Evolutionary conservation across 805 yeast genomes (phyloP).

Genomic region (Yarrowia sp.): DNA sequence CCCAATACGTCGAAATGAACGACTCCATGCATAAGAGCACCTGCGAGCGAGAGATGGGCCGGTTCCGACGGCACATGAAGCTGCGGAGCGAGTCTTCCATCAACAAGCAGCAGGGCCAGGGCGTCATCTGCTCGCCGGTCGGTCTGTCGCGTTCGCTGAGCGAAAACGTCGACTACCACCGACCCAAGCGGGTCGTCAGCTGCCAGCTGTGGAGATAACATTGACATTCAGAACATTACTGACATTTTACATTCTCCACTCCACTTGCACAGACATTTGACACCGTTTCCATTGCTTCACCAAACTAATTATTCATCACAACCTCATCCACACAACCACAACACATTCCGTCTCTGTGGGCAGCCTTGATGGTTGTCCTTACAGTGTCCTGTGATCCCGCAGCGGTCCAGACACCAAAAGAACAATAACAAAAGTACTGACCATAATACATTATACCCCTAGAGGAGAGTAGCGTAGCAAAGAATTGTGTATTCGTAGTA

Average conservation of each 20-base stretch:
- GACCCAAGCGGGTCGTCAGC: conserved; percentile 36
- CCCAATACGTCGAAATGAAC: conserved; percentile 86
- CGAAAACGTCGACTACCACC: conserved; percentile 35
- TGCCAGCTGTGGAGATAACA: conserved; percentile 34
- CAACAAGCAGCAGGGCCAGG: conserved; percentile 27
- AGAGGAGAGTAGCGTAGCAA: not conserved
- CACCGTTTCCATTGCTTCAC: too few relatives aligned
- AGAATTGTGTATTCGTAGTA: too few relatives aligned
- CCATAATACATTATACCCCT: conserved; percentile 26
- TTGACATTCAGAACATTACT: not conserved
- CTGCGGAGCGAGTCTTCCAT: conserved; percentile 34
- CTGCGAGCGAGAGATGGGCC: conserved; percentile 62
- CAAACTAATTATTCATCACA: too few relatives aligned
- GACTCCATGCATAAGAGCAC: conserved; percentile 57
- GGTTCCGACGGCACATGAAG: conserved; percentile 58
- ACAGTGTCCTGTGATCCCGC: not conserved
- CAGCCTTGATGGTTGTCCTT: conserved; percentile 16
- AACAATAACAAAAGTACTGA: conserved; percentile 30
- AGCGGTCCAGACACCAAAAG: conserved; percentile 5
- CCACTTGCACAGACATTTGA: too few relatives aligned
- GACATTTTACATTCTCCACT: too few relatives aligned
- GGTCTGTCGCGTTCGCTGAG: conserved; percentile 37
- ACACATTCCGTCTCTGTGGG: conserved; percentile 1
- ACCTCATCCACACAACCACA: too few relatives aligned
- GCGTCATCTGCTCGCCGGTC: conserved; percentile 27